Evolutionary conservation across 1,139 yeast species (phyloP).

Genomic region (Suhomyces guaymorum): DNA sequence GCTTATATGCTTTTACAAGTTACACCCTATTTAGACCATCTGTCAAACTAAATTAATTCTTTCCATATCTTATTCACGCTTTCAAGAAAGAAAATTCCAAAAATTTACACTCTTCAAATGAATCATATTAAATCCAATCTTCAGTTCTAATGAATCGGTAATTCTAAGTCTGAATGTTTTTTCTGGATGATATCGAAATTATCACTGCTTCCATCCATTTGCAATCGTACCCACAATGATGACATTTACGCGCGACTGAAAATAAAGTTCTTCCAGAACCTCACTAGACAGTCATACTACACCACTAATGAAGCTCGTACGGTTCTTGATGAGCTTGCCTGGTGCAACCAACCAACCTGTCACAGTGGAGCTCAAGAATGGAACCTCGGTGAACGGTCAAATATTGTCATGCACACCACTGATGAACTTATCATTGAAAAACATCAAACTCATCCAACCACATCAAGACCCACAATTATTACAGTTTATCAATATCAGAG

Average conservation of each 20-base stretch:
- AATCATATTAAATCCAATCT: too few species aligned
- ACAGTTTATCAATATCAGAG: slow-evolving; percentile 84
- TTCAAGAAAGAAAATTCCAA: too few species aligned
- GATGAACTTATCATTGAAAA: slow-evolving; percentile 86
- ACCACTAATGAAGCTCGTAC: slow-evolving; percentile 49
- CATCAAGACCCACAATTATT: slow-evolving; percentile 72
- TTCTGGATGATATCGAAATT: too few species aligned
- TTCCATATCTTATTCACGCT: too few species aligned
- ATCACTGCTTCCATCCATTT: slow-evolving; percentile 4
- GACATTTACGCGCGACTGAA: slow-evolving; percentile 8
- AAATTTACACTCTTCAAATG: too few species aligned
- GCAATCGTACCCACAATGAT: slow-evolving; percentile 1
- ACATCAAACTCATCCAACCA: slow-evolving; percentile 73
- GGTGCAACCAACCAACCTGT: slow-evolving; percentile 74
- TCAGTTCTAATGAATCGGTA: too few species aligned
- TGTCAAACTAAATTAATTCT: too few species aligned
- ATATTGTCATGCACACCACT: slow-evolving; percentile 83
- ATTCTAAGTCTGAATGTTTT: too few species aligned
- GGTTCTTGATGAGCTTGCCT: slow-evolving; percentile 81
- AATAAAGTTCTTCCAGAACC: too few species aligned
- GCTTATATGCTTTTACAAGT: too few species aligned
- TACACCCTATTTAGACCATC: too few species aligned
- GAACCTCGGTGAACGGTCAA: slow-evolving; percentile 50
- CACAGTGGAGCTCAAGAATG: slow-evolving; percentile 90
- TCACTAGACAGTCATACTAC: too few species aligned